Conservation (phyloP, 768 basidiomycete species). For the Mycena albidolilacea region DNA sequence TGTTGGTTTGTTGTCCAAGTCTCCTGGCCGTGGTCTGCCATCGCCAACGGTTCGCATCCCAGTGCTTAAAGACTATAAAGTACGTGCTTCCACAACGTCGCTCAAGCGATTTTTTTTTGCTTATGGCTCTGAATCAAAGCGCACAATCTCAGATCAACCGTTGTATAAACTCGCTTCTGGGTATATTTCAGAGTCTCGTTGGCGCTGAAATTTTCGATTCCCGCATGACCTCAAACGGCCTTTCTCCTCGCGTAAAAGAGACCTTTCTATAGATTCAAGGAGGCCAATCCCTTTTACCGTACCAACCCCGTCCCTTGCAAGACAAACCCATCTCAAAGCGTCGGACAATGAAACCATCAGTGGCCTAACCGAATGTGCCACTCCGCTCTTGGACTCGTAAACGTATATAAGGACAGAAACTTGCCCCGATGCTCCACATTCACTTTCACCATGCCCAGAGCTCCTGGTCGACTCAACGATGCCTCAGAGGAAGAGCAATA, state of each 20-base stretch:
- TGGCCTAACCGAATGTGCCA: slow-evolving; percentile 7
- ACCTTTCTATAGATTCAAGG: not conserved
- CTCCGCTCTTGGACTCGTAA: not conserved
- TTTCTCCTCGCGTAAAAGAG: not conserved
- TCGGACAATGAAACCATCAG: slow-evolving; percentile 24
- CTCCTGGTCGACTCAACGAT: slow-evolving; percentile 9
- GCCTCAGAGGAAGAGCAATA: slow-evolving; percentile 4
- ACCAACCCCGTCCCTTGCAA: not conserved
- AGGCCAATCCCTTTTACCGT: not conserved
- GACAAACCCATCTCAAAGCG: slow-evolving; percentile 19
- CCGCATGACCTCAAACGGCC: too few species aligned
- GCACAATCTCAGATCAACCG: too few species aligned
- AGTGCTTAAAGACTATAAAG: too few species aligned
- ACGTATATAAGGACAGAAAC: slow-evolving; percentile 12
- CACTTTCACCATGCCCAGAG: slow-evolving; percentile 3
- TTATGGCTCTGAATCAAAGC: too few species aligned
- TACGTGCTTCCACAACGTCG: too few species aligned
- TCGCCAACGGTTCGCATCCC: too few species aligned
- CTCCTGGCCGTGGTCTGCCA: too few species aligned
- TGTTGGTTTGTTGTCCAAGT: too few species aligned
- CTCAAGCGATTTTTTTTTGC: too few species aligned
- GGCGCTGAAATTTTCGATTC: not conserved
- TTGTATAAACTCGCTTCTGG: too few species aligned
- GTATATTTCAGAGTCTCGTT: too few species aligned
- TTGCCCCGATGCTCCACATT: too few species aligned